phyloP scores from a whole-genome alignment of 257 asterid species.

The Perilla frutescens region DNA sequence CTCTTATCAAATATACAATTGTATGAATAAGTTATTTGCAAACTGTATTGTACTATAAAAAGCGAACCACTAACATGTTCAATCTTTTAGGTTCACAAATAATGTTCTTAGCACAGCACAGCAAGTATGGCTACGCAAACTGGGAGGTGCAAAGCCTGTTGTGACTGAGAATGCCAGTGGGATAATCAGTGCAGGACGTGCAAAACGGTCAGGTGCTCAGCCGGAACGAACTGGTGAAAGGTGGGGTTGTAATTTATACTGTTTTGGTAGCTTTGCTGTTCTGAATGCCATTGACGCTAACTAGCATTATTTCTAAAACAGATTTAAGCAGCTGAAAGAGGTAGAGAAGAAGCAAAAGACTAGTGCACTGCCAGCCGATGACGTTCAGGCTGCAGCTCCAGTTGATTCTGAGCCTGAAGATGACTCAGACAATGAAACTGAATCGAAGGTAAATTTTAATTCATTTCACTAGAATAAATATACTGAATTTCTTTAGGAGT shows the following conservation, averaged over 20 bases:
- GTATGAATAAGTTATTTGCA: not conserved
- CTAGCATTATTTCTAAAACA: conserved; percentile 42
- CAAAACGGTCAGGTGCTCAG: conserved; percentile 74
- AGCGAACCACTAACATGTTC: conserved; percentile 19
- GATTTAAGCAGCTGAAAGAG: conserved; percentile 88
- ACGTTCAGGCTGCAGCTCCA: conserved; percentile 53
- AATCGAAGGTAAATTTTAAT: conserved; percentile 60
- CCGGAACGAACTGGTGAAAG: conserved; percentile 77
- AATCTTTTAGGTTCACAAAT: conserved; percentile 77
- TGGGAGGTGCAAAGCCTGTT: conserved; percentile 94
- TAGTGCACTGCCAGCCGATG: conserved; percentile 57
- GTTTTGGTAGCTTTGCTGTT: conserved; percentile 25
- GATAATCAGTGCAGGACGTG: conserved; percentile 95
- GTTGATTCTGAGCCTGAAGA: conserved; percentile 64
- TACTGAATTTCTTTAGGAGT: conserved; percentile 10
- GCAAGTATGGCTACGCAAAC: conserved; percentile 94
- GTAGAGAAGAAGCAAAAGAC: conserved; percentile 66
- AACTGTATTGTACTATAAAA: conserved; percentile 10
- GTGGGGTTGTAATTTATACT: conserved; percentile 47
- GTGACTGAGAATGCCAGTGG: conserved; percentile 90
- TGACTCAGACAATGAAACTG: conserved; percentile 58
- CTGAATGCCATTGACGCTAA: conserved; percentile 27
- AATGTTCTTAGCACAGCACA: conserved; percentile 97
- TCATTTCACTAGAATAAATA: conserved; percentile 10
- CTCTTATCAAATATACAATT: not conserved